Conservation (phyloP, 352 stramenopile species). For the Pythium brachiatum region DNA sequence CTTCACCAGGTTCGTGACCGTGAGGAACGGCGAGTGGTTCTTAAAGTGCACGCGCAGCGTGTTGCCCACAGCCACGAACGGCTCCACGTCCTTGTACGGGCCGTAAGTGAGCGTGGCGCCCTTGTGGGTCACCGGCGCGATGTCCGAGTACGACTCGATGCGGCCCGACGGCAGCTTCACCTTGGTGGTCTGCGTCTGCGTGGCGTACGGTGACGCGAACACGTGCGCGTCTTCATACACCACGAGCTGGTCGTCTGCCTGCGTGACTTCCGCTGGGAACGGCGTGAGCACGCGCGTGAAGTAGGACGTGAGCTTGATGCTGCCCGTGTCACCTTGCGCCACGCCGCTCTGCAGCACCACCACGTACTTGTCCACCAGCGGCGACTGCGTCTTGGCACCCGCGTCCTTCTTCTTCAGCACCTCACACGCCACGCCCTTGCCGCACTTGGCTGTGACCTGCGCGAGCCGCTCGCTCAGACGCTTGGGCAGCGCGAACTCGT, state of each 20-base stretch:
- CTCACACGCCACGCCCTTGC: slow-evolving; percentile 60
- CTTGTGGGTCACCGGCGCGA: slow-evolving; percentile 62
- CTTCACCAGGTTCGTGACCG: slow-evolving; percentile 75
- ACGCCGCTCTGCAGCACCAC: slow-evolving; percentile 71
- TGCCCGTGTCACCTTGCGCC: slow-evolving; percentile 39
- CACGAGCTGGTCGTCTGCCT: slow-evolving; percentile 85
- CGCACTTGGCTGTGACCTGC: slow-evolving; percentile 66
- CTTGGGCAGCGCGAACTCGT: slow-evolving; percentile 61
- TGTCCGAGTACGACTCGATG: slow-evolving; percentile 66
- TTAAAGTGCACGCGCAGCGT: slow-evolving; percentile 77
- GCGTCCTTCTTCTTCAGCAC: slow-evolving; percentile 44
- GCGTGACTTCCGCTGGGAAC: slow-evolving; percentile 73
- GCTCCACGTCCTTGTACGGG: slow-evolving; percentile 62
- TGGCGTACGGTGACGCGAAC: slow-evolving; percentile 69
- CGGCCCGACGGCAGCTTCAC: slow-evolving; percentile 76
- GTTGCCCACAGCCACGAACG: slow-evolving; percentile 35
- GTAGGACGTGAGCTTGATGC: slow-evolving; percentile 75
- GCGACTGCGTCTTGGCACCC: slow-evolving; percentile 20
- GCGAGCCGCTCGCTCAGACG: slow-evolving; percentile 51
- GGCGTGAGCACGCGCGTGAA: slow-evolving; percentile 79
- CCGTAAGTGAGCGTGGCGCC: slow-evolving; percentile 77
- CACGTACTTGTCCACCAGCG: slow-evolving; percentile 55
- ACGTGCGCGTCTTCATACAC: slow-evolving; percentile 69
- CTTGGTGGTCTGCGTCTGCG: slow-evolving; percentile 81
- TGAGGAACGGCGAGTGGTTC: slow-evolving; percentile 86